Conservation (phyloP, 208 protist species). For the Dictyostelium gargantuum region DNA sequence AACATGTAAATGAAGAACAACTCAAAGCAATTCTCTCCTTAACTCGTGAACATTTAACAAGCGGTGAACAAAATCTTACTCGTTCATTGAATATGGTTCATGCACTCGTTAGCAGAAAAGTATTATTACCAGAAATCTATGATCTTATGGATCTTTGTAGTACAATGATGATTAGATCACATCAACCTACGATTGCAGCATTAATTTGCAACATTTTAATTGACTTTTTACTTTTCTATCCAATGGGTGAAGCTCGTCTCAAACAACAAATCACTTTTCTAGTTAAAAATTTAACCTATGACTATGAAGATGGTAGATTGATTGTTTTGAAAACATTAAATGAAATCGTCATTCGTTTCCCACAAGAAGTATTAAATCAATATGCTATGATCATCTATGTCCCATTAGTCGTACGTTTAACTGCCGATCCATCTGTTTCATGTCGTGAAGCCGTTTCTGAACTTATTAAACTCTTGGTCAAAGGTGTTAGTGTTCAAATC, state of each 20-base stretch:
- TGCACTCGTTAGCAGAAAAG: neutral
- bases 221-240: slow-evolving; percentile 41
- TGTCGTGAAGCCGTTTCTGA: neutral
- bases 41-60: neutral
- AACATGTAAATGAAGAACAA: slow-evolving; percentile 11
- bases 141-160: slow-evolving; percentile 5
- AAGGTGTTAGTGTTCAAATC: neutral
- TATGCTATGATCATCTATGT: neutral
- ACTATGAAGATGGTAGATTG: slow-evolving; percentile 17
- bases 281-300: slow-evolving; percentile 31
- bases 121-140: neutral
- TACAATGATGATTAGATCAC: slow-evolving; percentile 20
- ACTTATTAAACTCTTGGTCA: neutral
- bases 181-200: neutral
- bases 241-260: slow-evolving; percentile 41
- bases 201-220: neutral
- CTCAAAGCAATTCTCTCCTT: neutral
- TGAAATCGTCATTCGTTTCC: neutral
- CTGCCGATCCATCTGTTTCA: neutral
- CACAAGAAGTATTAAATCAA: slow-evolving; percentile 29
- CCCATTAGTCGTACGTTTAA: neutral
- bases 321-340: neutral
- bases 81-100: neutral
- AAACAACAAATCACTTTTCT: slow-evolving; percentile 43
- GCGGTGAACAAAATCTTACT: neutral